Percentiles rank a stretch among this genome's conserved stretches.
phyloP scores from a whole-genome alignment of 495 filamentous ascomycete genomes.

The Podospora pseudocomata region DNA sequence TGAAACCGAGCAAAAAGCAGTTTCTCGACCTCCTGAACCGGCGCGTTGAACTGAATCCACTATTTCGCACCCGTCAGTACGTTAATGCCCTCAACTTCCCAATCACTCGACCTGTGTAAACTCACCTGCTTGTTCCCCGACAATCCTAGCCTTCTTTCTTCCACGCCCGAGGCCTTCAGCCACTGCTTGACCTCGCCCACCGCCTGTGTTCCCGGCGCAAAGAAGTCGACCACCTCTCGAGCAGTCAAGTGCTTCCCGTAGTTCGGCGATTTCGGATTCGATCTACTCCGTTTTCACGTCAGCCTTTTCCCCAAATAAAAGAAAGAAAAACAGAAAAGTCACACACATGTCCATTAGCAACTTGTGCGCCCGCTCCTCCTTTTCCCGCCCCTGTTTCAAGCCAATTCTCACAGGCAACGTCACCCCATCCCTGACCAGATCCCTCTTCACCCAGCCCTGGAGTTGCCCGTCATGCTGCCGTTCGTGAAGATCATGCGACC shows the following conservation, averaged over 20 bases:
- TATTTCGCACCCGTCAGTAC: constrained; percentile 5
- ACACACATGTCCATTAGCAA: constrained; percentile 36
- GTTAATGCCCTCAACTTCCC: constrained; percentile 9
- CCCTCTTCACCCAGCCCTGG: constrained; percentile 32
- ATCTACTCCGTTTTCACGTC: constrained; percentile 51
- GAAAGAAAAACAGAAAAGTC: not conserved
- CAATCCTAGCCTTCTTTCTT: constrained; percentile 23
- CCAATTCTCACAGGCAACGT: constrained; percentile 35
- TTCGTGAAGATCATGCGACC: constrained; percentile 22
- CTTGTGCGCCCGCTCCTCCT: constrained; percentile 30
- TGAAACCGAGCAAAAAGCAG: constrained; percentile 55
- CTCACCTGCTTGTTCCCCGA: constrained; percentile 33
- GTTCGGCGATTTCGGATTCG: constrained; percentile 57
- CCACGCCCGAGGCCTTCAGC: constrained; percentile 51
- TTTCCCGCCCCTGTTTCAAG: constrained; percentile 31
- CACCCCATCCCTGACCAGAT: constrained; percentile 26
- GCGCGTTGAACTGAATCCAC: constrained; percentile 55
- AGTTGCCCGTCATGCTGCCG: constrained; percentile 15
- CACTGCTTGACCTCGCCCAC: constrained; percentile 47
- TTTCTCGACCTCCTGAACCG: constrained; percentile 48
- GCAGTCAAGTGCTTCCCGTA: constrained; percentile 54
- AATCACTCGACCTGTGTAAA: constrained; percentile 11
- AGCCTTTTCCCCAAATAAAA: not conserved
- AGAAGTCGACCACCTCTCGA: constrained; percentile 50
- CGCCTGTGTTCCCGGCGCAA: constrained; percentile 43